Evolutionary conservation across 2,329 filamentous ascomycete species (phyloP).

Genomic region (Colletotrichum magnum): DNA sequence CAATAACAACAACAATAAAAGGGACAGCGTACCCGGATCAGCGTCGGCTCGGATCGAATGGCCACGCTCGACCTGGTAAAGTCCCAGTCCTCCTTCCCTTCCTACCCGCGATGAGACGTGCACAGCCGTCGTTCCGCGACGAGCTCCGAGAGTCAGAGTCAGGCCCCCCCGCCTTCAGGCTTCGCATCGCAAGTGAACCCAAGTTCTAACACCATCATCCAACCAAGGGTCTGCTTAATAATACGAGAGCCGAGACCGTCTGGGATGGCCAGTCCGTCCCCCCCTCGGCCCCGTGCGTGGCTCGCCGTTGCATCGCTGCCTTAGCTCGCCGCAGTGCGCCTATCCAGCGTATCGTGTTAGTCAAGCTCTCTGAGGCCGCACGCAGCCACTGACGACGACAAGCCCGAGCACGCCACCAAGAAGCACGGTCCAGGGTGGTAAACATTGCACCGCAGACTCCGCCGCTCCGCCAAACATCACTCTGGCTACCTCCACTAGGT

Average conservation of each 20-base stretch:
- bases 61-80: too few relatives aligned
- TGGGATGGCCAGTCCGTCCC: constrained; percentile 4
- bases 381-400: constrained; percentile 24
- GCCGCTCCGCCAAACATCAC: constrained; percentile 11
- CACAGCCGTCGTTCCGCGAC: constrained; percentile 35
- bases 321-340: constrained; percentile 16
- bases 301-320: constrained; percentile 18
- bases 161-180: neutral
- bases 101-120: constrained; percentile 27
- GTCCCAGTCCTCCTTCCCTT: neutral
- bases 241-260: too few relatives aligned
- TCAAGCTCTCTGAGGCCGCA: neutral
- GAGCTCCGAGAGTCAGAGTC: constrained; percentile 34
- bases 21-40: too few relatives aligned
- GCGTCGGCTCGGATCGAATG: too few relatives aligned
- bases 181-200: too few relatives aligned
- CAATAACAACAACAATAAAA: too few relatives aligned
- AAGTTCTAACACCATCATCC: too few relatives aligned
- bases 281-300: constrained; percentile 9
- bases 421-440: neutral
- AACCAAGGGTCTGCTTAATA: too few relatives aligned
- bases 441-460: neutral
- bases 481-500: neutral
- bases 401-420: constrained; percentile 17
- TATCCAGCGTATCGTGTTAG: constrained; percentile 22